phyloP scores from a whole-genome alignment of 2,329 filamentous ascomycete species.

The Apiospora pterosperma region DNA sequence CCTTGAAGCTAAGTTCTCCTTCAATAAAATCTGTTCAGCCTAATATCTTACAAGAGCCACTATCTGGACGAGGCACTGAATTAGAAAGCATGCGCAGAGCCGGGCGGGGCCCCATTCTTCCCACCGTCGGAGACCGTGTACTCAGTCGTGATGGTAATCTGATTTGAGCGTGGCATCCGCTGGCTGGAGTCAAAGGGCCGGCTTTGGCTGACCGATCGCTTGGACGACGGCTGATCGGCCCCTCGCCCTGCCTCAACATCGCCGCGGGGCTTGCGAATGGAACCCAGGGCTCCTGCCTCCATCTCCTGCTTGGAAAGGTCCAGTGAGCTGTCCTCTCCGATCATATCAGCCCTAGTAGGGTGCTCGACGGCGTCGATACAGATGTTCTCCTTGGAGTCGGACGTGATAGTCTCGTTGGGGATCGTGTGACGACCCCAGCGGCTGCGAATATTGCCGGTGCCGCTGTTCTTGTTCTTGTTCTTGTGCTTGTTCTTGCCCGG shows the following conservation, averaged over 20 bases:
- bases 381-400: conserved; percentile 18
- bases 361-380: not conserved
- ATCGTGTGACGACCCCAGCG: conserved; percentile 1
- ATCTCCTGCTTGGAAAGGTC: conserved; percentile 8
- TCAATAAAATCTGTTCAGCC: not conserved
- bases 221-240: not conserved
- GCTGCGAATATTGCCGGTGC: too few species aligned
- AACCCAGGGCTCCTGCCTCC: not conserved
- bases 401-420: conserved; percentile 4
- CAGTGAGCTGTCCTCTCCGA: conserved; percentile 6
- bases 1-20: not conserved
- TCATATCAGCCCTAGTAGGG: not conserved
- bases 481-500: conserved; percentile 5
- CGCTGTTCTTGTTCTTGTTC: not conserved
- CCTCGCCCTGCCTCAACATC: not conserved
- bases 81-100: not conserved
- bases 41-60: not conserved
- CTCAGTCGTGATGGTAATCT: conserved; percentile 17
- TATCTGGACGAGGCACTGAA: not conserved
- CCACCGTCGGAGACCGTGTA: conserved; percentile 10
- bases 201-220: not conserved
- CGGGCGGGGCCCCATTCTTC: not conserved
- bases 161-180: not conserved
- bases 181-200: not conserved
- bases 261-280: too few species aligned